phyloP scores from a whole-genome alignment of 2,329 filamentous ascomycete species.

The Boeremia exigua region DNA sequence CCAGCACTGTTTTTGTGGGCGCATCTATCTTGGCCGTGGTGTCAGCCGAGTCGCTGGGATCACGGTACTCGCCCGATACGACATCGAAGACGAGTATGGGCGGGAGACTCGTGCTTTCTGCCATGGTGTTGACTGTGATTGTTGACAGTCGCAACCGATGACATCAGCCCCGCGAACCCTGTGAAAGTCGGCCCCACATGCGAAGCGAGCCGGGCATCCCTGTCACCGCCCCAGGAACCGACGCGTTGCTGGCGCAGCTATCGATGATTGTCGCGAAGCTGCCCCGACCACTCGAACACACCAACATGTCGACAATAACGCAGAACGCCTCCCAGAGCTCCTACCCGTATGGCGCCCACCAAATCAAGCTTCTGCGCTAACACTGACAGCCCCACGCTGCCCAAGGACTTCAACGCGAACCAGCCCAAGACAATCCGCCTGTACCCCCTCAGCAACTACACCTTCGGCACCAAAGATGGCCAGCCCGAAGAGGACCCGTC shows the following conservation, averaged over 20 bases:
- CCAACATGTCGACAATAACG: conserved; percentile 83
- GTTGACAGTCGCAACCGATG: background rate
- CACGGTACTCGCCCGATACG: conserved; percentile 13
- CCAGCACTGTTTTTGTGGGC: conserved; percentile 64
- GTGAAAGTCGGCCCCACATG: conserved; percentile 7
- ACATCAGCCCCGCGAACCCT: conserved; percentile 11
- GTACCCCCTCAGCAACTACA: conserved; percentile 97
- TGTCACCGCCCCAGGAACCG: conserved; percentile 11
- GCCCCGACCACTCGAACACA: conserved; percentile 9
- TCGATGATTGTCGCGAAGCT: conserved; percentile 20
- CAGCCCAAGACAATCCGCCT: conserved; percentile 90
- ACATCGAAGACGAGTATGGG: conserved; percentile 16
- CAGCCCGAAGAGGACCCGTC: conserved; percentile 98
- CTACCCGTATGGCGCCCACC: conserved; percentile 59
- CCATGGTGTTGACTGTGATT: conserved; percentile 4
- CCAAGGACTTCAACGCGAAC: conserved; percentile 83
- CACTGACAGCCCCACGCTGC: conserved; percentile 69
- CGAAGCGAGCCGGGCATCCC: conserved; percentile 5
- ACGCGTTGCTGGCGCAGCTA: conserved; percentile 1
- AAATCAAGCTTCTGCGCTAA: conserved; percentile 4
- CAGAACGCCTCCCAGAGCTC: conserved; percentile 76
- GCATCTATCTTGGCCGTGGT: conserved; percentile 8
- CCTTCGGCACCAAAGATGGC: conserved; percentile 96
- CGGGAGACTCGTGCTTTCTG: background rate
- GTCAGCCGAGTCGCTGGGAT: conserved; percentile 10